These are phyloP conservation scores for Cryptococcus sp. DNA, from an alignment of 1,284 basidiomycete genomes.

Conservation along the genomic window DNA sequence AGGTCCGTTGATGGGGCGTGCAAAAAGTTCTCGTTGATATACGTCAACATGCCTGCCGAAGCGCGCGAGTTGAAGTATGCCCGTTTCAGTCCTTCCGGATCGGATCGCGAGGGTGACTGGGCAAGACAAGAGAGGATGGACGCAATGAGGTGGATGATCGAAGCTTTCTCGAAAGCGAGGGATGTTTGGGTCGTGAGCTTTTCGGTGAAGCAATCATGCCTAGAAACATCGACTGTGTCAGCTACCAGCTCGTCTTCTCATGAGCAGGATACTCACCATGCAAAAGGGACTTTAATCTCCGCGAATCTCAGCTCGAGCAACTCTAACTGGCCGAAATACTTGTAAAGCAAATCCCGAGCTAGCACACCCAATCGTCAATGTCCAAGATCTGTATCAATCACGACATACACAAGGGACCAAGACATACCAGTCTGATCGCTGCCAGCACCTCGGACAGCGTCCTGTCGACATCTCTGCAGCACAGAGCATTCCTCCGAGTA, in stretches of 20 bases:
- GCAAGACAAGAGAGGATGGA: constrained; percentile 90
- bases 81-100: constrained; percentile 89
- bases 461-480: constrained; percentile 87
- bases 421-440: constrained; percentile 82
- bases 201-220: constrained; percentile 91
- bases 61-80: constrained; percentile 90
- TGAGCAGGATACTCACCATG: constrained; percentile 61
- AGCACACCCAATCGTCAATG: not conserved
- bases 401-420: not conserved
- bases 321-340: constrained; percentile 99
- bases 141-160: constrained; percentile 95
- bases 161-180: constrained; percentile 97
- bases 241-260: not conserved
- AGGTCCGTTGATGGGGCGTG: constrained; percentile 98
- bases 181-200: constrained; percentile 93
- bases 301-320: constrained; percentile 95
- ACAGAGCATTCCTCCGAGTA: constrained; percentile 80
- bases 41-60: constrained; percentile 95
- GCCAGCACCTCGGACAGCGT: constrained; percentile 91
- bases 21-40: constrained; percentile 99
- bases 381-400: not conserved
- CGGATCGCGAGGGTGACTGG: constrained; percentile 64
- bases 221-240: constrained; percentile 23
- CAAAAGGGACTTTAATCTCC: constrained; percentile 92
- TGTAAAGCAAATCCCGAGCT: constrained; percentile 93